Evolutionary conservation across 768 basidiomycete genomes (phyloP).

Genomic region (Tulasnella sp.): DNA sequence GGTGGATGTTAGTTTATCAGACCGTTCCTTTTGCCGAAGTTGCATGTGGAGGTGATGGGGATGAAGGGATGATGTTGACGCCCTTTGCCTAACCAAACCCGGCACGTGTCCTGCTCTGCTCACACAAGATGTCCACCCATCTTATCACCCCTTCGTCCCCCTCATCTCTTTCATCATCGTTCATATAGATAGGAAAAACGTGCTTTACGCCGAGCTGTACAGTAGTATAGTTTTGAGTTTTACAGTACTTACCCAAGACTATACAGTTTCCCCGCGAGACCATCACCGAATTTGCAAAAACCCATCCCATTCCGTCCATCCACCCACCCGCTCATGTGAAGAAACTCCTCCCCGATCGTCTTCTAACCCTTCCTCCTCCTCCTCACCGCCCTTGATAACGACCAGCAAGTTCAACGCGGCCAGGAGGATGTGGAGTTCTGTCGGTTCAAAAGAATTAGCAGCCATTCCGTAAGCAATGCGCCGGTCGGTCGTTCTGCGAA

Average conservation of each 20-base stretch:
- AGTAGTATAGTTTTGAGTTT: neutral
- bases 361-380: neutral
- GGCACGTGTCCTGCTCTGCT: neutral
- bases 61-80: neutral
- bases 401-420: neutral
- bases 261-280: neutral
- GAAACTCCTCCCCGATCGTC: neutral
- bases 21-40: neutral
- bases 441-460: neutral
- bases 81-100: too few relatives aligned
- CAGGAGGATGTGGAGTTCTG: neutral
- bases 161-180: neutral
- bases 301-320: neutral
- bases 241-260: conserved; percentile 3
- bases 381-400: neutral
- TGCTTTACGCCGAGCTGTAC: neutral
- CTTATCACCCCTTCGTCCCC: neutral
- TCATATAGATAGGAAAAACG: neutral
- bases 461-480: neutral
- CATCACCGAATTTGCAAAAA: neutral
- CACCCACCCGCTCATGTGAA: neutral
- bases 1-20: neutral
- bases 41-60: neutral
- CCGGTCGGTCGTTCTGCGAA: neutral
- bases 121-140: neutral